Evolutionary conservation across 306 rosid species (phyloP), one percentile per base, ranked within the genome.

Genomic region (Hylodesmum podocarpum): DNA sequence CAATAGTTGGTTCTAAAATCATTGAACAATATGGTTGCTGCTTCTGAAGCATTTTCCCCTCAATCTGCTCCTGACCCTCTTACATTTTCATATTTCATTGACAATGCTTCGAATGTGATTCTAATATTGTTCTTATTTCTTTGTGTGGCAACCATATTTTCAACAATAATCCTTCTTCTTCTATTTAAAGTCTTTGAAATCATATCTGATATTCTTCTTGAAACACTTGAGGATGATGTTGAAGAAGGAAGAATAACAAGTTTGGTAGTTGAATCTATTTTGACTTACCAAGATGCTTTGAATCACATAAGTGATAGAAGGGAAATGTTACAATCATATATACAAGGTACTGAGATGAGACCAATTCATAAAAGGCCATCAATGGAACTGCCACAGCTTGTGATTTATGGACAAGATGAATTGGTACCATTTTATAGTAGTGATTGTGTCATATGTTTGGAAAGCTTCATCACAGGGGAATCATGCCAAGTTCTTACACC

Each of bases 381-480:
- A 63, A 40, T 62, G 16, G 63, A 75, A 47, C 2, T 75, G 80
- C 80, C 71, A 63, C 80, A 66, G 0, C 39, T 21, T 63, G 51
- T 75, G 28, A 49, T 49, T 44, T 75, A 75, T 47, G 80, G 31
- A 33, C 51, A 75, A 62, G 62, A 62, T 62, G 62, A 31, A 19
- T 63, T 63, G 5, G 63, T 51, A 33, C 15, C 80, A 76, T 65
- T 65, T 36, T 64, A 43, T 37, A 25, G 54, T 37, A 25, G 43
- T n/a, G 53, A 50, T n/a, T 76, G 80, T 51, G 80, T 65, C 8
- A 76, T 47, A 5, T 65, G 80, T 12, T 65, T 76, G 31, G 80
- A 76, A 22, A 51, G 25, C 9, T 76, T 76, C 73, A 65, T 36
- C 31, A 11, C 3, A 0, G 63, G 79, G 2, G 79, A 75, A 18